Evolutionary conservation across 495 filamentous ascomycete species (phyloP), one percentile per base, ranked within the genome.

Genomic region (Aspergillus mulundensis): DNA sequence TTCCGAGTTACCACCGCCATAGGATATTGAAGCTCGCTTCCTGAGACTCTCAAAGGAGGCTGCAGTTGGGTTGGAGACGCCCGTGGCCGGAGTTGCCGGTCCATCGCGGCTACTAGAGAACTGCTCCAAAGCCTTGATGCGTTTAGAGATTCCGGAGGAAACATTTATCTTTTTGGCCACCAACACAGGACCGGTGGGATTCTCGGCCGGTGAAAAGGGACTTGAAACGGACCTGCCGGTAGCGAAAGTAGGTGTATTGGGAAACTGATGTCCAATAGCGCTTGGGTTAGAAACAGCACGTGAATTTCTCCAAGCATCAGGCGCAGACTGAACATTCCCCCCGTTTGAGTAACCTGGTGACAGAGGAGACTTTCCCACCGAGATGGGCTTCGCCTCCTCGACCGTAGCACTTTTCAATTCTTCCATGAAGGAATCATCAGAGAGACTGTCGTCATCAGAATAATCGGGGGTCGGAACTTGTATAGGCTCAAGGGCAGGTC

Each of bases 371-470:
- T 91, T 91, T 1, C 87, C 85, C 7, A 95, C 87, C 0, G 84
- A 84, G 16, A 96, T 83, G 3, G 89, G 88, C 64, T 87, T 88
- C 21, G 91, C 91, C 72, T 95, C 82, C 66, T 95, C 83, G 16
- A 95, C 72, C 2, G 85, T 90, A 30, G 90, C 91, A 34, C 83
- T 87, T 59, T 88, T 88, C 49, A 96, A 75, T 75, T 96, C 90
- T 55, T 94, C 88, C 84, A 95, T 88, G 61, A 95, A 86, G 30
- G 86, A 89, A 69, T 96, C 90, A 67, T 95, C 89, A 7, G 89
- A 92, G 28, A 82, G 80, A 61, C 85, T 77, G 44, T 80, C 82
- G 61, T 84, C 81, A 58, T 86, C 80, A 3, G 84, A 84, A 58
- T 78, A 77, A 21, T 82, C 75, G 23, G 71, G 75, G 20, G 81